Base-by-base conservation (phyloP, 1,284 basidiomycete genomes). In the Meira nashicola region DNA sequence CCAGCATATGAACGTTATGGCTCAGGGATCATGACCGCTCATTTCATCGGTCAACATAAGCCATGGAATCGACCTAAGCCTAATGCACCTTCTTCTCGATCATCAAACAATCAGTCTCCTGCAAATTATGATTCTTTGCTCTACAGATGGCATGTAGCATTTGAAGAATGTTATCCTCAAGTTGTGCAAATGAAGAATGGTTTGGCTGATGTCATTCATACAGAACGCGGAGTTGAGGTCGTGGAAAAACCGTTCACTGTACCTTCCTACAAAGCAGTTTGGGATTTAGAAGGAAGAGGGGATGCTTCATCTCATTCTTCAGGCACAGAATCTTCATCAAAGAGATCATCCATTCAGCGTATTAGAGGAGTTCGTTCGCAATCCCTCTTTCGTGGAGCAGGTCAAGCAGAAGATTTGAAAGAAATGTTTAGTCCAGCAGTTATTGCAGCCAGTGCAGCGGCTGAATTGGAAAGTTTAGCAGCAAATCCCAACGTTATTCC, bases 1-100 rank as follows among this genome's bases (percentile, higher is more conserved):
- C 94, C 94, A 55, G 94, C 94, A 7, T 96, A 95, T 79, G 87
- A 88, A 74, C 88, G 92, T 44, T 96, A 89, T 76, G 92, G 92
- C 10, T 85, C 87, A 53, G 84, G 88, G 66, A 94, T 96, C 79
- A 87, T 86, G 58, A 86, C 87, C 55, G 86, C 96, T 54, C 94
- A 98, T 79, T 97, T 97, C 74, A 96, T 97, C 68, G 94, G 94
- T 2, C 83, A 86, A 15, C 85, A 89, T 78, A 98, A 98, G 80
- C 94, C 94, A 10, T 98, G 94, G 94, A 41, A 57, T 21, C 39
- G 46, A 17, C 50, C 55, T 14, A 38, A 47, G 33, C 15, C 28
- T 2, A 17, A 9, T 10, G n/a, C 25, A 19, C 25, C n/a, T 39
- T 15, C 19, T 25, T 17, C 15, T 15, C 25, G n/a, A 23, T 23